Evolutionary conservation across 2,329 filamentous ascomycete species (phyloP).

Genomic region (Fusarium vanettenii): DNA sequence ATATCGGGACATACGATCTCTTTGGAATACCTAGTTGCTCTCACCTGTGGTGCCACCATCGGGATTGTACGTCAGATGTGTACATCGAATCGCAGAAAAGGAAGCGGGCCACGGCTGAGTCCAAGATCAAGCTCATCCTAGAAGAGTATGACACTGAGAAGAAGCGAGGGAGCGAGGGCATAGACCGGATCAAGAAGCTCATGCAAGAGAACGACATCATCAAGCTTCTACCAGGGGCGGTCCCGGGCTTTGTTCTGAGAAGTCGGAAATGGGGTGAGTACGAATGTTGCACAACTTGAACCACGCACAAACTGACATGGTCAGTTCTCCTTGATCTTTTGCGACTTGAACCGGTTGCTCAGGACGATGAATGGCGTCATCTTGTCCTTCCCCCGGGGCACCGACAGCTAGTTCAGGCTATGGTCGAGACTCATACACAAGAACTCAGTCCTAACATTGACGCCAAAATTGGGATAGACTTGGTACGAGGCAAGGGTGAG

Average conservation of each 20-base stretch:
- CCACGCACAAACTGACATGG: background rate
- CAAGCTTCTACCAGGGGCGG: background rate
- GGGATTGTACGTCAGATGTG: background rate
- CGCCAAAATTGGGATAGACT: background rate
- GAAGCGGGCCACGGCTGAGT: background rate
- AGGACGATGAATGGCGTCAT: background rate
- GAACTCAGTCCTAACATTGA: background rate
- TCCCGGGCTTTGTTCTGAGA: background rate
- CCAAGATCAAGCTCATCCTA: background rate
- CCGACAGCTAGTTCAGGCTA: background rate
- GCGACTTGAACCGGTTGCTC: background rate
- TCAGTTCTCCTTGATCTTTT: background rate
- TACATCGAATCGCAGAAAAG: background rate
- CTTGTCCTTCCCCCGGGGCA: background rate
- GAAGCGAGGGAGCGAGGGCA: background rate
- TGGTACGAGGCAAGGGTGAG: background rate
- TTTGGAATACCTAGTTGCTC: background rate
- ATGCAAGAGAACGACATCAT: background rate
- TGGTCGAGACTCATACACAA: background rate
- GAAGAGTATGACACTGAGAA: background rate
- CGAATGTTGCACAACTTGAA: background rate
- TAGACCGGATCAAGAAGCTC: background rate
- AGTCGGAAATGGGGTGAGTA: background rate
- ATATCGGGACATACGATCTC: background rate
- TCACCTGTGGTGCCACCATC: background rate